phyloP scores from a whole-genome alignment of 768 basidiomycete genomes.

The Russula ochroleuca region DNA sequence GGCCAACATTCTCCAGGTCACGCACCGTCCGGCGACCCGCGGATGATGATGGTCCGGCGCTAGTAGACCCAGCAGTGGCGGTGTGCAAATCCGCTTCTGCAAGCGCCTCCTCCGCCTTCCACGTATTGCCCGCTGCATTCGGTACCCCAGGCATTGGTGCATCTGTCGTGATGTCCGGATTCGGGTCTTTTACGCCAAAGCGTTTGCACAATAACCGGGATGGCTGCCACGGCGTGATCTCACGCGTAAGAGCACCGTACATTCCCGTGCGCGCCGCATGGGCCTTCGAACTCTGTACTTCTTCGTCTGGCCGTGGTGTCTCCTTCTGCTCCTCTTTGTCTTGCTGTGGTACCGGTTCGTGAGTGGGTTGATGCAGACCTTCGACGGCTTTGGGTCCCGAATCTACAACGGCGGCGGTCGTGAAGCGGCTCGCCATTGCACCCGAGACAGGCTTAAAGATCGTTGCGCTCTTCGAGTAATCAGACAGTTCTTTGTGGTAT shows the following conservation, averaged over 20 bases:
- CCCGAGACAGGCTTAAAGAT: slow-evolving; percentile 90
- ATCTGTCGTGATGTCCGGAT: slow-evolving; percentile 48
- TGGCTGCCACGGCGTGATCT: slow-evolving; percentile 71
- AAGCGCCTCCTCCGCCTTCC: slow-evolving; percentile 27
- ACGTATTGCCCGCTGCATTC: neutral
- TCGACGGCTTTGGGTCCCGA: slow-evolving; percentile 55
- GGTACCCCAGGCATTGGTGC: slow-evolving; percentile 27
- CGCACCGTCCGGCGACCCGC: slow-evolving; percentile 30
- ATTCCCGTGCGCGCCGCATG: slow-evolving; percentile 82
- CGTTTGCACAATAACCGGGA: slow-evolving; percentile 85
- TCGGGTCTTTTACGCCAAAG: slow-evolving; percentile 87
- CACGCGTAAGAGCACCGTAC: slow-evolving; percentile 86
- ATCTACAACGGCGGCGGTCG: slow-evolving; percentile 71
- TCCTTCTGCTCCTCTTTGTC: slow-evolving; percentile 45
- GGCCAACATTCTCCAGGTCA: slow-evolving; percentile 77
- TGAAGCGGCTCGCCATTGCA: slow-evolving; percentile 94
- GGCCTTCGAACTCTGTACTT: slow-evolving; percentile 70
- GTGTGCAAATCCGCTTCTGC: slow-evolving; percentile 23
- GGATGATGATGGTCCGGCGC: neutral
- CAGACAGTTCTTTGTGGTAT: slow-evolving; percentile 77
- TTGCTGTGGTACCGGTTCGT: slow-evolving; percentile 42
- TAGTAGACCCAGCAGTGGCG: slow-evolving; percentile 4
- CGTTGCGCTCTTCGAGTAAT: slow-evolving; percentile 81
- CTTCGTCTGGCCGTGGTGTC: slow-evolving; percentile 41
- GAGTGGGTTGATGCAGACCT: slow-evolving; percentile 45